phyloP scores from a whole-genome alignment of 257 asterid genomes.

The Solanum bukasovii region DNA sequence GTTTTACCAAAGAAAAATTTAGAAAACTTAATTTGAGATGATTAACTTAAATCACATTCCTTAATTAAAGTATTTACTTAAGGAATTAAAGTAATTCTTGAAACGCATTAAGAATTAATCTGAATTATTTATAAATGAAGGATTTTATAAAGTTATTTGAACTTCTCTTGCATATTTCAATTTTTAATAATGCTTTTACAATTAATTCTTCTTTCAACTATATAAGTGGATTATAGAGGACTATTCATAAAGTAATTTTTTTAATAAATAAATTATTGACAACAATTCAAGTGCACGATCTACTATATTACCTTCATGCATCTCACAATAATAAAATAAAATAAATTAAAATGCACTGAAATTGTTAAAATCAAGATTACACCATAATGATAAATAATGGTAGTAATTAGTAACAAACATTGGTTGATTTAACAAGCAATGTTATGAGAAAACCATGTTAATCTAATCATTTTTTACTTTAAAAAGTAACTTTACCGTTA shows the following conservation, averaged over 20 bases:
- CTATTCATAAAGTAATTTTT: not conserved
- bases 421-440: not conserved
- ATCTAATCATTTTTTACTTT: not conserved
- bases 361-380: not conserved
- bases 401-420: not conserved
- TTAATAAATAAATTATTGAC: not conserved
- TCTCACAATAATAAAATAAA: not conserved
- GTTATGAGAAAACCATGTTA: not conserved
- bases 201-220: not conserved
- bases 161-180: not conserved
- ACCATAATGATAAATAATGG: not conserved
- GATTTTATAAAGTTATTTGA: not conserved
- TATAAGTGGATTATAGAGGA: not conserved
- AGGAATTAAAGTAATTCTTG: not conserved
- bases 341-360: not conserved
- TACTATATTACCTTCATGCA: not conserved
- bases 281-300: not conserved
- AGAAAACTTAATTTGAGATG: not conserved
- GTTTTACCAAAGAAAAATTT: not conserved
- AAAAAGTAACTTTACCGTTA: constrained; percentile 1
- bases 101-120: not conserved
- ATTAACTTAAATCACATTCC: not conserved
- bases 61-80: not conserved
- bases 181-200: not conserved
- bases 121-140: not conserved